A percentile compares a stretch with the other conserved stretches of the same genome.
Conservation (phyloP, 1,284 basidiomycete genomes). For the Leccinum griseonigrum region DNA sequence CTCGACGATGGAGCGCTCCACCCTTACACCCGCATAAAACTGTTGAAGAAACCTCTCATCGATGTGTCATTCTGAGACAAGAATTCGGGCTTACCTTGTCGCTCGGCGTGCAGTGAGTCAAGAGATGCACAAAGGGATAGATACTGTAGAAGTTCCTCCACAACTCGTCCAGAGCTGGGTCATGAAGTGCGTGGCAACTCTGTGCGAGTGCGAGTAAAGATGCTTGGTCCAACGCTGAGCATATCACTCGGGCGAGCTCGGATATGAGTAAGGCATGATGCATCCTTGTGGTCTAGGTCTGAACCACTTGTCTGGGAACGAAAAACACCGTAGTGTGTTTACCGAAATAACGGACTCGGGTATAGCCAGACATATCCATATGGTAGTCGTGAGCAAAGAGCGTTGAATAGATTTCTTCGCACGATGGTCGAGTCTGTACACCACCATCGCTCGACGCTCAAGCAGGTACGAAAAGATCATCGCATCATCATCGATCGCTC, state of each 20-base stretch:
- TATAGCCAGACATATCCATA: neutral
- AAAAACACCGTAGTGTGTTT: no score
- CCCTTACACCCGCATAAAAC: no score
- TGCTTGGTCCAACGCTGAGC: slow-evolving; percentile 6
- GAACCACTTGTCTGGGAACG: no score
- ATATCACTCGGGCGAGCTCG: slow-evolving; percentile 21
- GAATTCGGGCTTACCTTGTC: slow-evolving; percentile 12
- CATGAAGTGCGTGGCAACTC: slow-evolving; percentile 23
- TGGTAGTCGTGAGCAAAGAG: neutral
- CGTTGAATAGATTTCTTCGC: neutral
- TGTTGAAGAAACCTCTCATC: no score
- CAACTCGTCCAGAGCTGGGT: slow-evolving; percentile 28
- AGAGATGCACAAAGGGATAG: slow-evolving; percentile 23
- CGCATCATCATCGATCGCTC: neutral
- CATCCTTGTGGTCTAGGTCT: slow-evolving; percentile 12
- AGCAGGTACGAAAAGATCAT: slow-evolving; percentile 58
- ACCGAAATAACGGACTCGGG: no score
- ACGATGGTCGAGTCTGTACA: slow-evolving; percentile 33
- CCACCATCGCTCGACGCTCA: slow-evolving; percentile 80
- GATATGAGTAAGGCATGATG: slow-evolving; percentile 26
- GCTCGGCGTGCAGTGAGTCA: slow-evolving; percentile 3
- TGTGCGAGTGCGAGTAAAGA: slow-evolving; percentile 22
- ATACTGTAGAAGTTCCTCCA: slow-evolving; percentile 24
- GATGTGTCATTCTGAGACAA: no score
- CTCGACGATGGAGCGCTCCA: no score